Evolutionary conservation across 306 rosid genomes (phyloP), one percentile per base, ranked within the genome.

Genomic region (Phaseolus lunatus): DNA sequence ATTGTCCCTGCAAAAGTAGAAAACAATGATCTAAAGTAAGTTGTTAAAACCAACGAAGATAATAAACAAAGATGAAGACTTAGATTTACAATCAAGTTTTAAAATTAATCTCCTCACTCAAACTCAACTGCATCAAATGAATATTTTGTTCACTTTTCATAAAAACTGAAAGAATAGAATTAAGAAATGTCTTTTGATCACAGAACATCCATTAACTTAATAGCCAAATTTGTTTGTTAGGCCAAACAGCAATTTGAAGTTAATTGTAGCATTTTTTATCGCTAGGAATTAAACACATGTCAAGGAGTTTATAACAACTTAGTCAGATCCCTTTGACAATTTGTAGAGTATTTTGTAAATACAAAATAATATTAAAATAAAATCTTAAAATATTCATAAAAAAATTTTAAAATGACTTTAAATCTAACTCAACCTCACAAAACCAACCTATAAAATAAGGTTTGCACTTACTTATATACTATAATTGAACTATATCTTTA

Each of bases 1-100:
- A 78, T 95, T 95, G 9, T 90, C 97, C 85, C 97, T 92, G 88
- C 75, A 87, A 75, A 75, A 31, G n/a, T n/a, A 31, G 66, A 58
- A 35, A 75, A 59, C 70, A 43, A 43, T 12, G 13, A 73, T 31
- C 29, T 24, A 43, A 70, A 59, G 26, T 76, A 67, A 70, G 23
- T 57, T 65, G 52, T 70, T 61, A 68, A 54, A 26, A 73, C 26
- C 68, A 62, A 54, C 53, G 76, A 56, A 23, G 27, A 77, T 26
- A 27, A 23, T 53, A 10, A 50, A 24, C 27, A 43, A 41, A 68
- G 19, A 57, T 19, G 20, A 20, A 70, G 19, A 16, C 44, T 67
- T 31, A 56, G 24, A 37, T 52, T 61, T 31, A 12, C 66, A 69
- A 68, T 57, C 75, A 81, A 23, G 22, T 67, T 52, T 29, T 50